A percentile compares a stretch with the other conserved stretches of the same genome.
Conservation (phyloP, 352 stramenopile species). For the Globisporangium middletonii region DNA sequence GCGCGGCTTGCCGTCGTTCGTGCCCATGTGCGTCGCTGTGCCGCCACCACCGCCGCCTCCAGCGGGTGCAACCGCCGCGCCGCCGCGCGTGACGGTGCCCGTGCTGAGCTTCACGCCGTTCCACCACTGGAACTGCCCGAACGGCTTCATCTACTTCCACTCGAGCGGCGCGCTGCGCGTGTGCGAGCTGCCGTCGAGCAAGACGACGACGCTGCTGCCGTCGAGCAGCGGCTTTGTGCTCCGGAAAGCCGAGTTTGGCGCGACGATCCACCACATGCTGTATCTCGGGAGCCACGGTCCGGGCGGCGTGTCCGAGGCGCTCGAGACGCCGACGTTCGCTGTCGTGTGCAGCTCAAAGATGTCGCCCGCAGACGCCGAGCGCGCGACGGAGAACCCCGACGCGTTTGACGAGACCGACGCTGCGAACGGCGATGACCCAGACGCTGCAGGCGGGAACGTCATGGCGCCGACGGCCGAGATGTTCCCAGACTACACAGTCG, state of each 20-base stretch:
- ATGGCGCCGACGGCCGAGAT: slow-evolving; percentile 78
- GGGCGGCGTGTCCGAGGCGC: slow-evolving; percentile 67
- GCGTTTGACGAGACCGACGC: slow-evolving; percentile 40
- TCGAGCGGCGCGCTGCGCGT: slow-evolving; percentile 70
- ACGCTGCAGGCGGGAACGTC: slow-evolving; percentile 50
- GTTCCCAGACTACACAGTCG: slow-evolving; percentile 61
- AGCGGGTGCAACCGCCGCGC: slow-evolving; percentile 14
- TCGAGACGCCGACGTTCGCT: slow-evolving; percentile 74
- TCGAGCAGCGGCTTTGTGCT: slow-evolving; percentile 72
- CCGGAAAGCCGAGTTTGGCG: slow-evolving; percentile 71
- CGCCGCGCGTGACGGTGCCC: slow-evolving; percentile 54
- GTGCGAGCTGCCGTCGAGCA: slow-evolving; percentile 73
- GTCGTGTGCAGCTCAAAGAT: slow-evolving; percentile 67
- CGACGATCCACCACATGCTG: slow-evolving; percentile 75
- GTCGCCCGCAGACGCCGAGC: slow-evolving; percentile 45
- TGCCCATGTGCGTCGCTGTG: slow-evolving; percentile 65
- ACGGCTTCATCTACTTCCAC: slow-evolving; percentile 88
- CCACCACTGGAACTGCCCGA: slow-evolving; percentile 85
- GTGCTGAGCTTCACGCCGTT: slow-evolving; percentile 86
- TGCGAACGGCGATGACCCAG: slow-evolving; percentile 31
- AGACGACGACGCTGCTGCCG: slow-evolving; percentile 61
- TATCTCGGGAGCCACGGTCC: slow-evolving; percentile 72
- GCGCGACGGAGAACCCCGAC: slow-evolving; percentile 54
- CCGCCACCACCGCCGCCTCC: slow-evolving; percentile 17
- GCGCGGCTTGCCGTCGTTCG: slow-evolving; percentile 53